Evolutionary conservation across 768 basidiomycete genomes (phyloP), one percentile per base, ranked within the genome.

Genomic region (Erythrobasidium yunnanense): DNA sequence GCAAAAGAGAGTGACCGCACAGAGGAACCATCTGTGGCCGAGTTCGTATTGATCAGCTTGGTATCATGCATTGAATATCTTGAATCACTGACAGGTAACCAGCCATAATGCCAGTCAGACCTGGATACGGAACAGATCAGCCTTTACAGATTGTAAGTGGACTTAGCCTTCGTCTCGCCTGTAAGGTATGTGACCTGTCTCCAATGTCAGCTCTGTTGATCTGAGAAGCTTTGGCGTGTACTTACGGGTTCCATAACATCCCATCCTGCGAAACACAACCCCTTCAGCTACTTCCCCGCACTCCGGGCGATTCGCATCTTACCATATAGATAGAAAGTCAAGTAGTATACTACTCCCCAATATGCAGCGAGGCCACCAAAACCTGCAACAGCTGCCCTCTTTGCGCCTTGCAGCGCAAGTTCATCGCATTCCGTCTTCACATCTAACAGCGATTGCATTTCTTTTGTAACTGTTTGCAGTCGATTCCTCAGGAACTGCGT

Each of bases 391-490:
- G 60, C 60, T 29, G 49, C 49, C 6, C 60, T 23, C 11, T 38
- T 25, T n/a, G 60, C 60, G 32, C 60, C 60, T 20, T 32, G 27
- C 2, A 63, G 47, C 2, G 60, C 60, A 7, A 63, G 32, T 7
- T 2, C 60, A 51, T 63, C 60, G 33, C 60, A 63, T 38, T 63
- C 46, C 45, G 60, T 49, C 30, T 63, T 63, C 11, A 63, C 52
- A 17, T 63, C 60, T 3, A 63, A 25, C 8, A 63, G 47, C 29
- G 8, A 49, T 22, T 63, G 60, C 60, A 63, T 63, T 32, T 63
- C 60, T 15, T 11, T 49, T 20, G 60, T 63, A 17, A 63, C 47
- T 2, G 29, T 30, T 11, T 17, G 20, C 22, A 63, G 38, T 30
- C 60, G 46, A 15, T 23, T 30, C 15, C 60, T 7, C 22, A 63